Base-by-base conservation (phyloP, 2,329 filamentous ascomycete species). In the Pseudocercospora macadamiae region DNA sequence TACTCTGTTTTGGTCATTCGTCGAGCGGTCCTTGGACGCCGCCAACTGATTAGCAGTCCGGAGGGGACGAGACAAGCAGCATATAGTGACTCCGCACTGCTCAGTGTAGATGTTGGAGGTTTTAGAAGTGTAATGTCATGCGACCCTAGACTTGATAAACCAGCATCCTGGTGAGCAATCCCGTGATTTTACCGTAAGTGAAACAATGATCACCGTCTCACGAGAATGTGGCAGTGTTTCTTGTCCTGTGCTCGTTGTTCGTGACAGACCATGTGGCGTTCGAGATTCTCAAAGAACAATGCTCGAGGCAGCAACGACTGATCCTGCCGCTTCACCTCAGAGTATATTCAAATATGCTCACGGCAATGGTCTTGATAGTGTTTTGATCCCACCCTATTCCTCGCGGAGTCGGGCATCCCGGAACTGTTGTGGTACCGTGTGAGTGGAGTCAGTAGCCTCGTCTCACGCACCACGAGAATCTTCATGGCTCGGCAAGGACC, bases 401-500 rank as follows among this genome's bases (percentile, higher is more conserved):
- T 47, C 42, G 42, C 42, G 42, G 42, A 47, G 19, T 47, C 42
- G 42, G 42, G 23, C 42, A 47, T 47, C 42, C 42, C 42, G 23
- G 23, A n/a, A 21, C 23, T 23, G 42, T 23, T 23, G 36, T 42
- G 42, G 42, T 47, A 47, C n/a, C 14, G 42, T 14, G 42, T 47
- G 10, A 47, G 42, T 47, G 42, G 23, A 47, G 19, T 18, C 19
- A 25, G 19, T 21, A 12, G 25, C 8, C 26, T 23, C 47, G 47
- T 49, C 47, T 49, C 47, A 49, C 28, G 47, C 47, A 49, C 47
- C 47, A 49, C 47, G 26, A 49, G 25, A 26, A 49, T 49, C 42
- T 25, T 28, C 10, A 47, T 23, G 42, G 42, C 42, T 47, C 42
- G 42, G 42, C 42, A 21, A 47, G 19, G 23, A 42, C 16, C 37